Evolutionary conservation across 257 asterid genomes (phyloP), one percentile per base, ranked within the genome.

Genomic region (Nicotiana knightiana): DNA sequence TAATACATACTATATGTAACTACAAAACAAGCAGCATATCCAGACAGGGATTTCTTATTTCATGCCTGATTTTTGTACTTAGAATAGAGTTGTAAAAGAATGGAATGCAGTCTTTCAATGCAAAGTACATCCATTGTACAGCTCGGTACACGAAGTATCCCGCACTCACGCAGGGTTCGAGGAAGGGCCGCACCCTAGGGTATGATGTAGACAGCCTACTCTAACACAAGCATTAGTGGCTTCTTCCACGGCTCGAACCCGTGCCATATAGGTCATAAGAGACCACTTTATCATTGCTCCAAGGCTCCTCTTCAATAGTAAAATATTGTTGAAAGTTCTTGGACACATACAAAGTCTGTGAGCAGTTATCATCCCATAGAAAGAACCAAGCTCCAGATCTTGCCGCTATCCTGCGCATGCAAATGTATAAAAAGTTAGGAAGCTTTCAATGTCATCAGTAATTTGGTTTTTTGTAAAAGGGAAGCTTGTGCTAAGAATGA

Each of bases 301-400:
- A 7, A 43, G 0, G 48, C 48, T 43, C 48, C 28, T 59, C 62
- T n/a, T 57, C 48, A 39, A 57, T 18, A 4, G 63, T 17, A 57
- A 57, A 57, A 17, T 1, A 17, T 16, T 57, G 63, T 57, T 6
- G 0, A 17, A 57, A 57, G 63, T 17, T 57, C 18, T 57, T 57
- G 63, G 26, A 6, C 7, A 57, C 78, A 37, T 48, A 53, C 26
- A 58, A 78, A 57, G 15, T 55, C 26, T 15, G 16, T 17, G 0
- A n/a, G 33, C 55, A 77, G 62, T 55, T 53, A 82, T 87, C 81
- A 80, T 67, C 33, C 63, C 71, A 83, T 46, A 87, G 92, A 84
- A 86, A 84, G 59, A 84, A 81, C 92, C 89, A 89, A 30, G 91
- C 48, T 90, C 12, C 94, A 91, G 26, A 89, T 86, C 79, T 82